phyloP scores from a whole-genome alignment of 2,329 filamentous ascomycete genomes.

The Fusarium sp. region DNA sequence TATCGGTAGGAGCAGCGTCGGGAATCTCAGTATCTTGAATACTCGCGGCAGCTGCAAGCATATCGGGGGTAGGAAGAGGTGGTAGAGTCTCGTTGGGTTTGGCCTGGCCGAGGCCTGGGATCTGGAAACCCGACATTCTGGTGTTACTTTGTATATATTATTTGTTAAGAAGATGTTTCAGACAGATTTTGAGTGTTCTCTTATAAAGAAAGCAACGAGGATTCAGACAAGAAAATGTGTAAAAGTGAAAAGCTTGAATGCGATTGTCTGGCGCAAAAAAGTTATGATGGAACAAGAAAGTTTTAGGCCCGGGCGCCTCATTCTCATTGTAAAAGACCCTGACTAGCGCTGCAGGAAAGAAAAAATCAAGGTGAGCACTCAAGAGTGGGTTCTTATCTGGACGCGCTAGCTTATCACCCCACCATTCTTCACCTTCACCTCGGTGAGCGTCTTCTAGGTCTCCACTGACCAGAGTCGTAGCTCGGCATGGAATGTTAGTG shows the following conservation, averaged over 20 bases:
- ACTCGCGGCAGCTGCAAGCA: conserved; percentile 48
- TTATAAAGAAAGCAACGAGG: background rate
- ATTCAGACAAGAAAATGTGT: background rate
- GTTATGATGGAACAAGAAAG: conserved; percentile 16
- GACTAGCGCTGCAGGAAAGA: conserved; percentile 31
- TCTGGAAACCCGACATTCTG: conserved; percentile 57
- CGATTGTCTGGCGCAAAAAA: conserved; percentile 31
- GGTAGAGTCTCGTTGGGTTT: conserved; percentile 57
- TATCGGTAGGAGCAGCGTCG: conserved; percentile 7
- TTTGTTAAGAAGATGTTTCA: background rate
- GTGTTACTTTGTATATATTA: background rate
- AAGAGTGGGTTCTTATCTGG: conserved; percentile 31
- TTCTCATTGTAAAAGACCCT: conserved; percentile 26
- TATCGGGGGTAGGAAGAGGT: conserved; percentile 50
- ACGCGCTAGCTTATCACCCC: conserved; percentile 35
- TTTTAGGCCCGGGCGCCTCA: conserved; percentile 4
- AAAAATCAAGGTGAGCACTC: conserved; percentile 51
- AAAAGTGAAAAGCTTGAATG: background rate
- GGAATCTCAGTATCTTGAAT: conserved; percentile 42
- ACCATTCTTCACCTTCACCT: conserved; percentile 27
- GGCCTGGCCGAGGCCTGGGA: conserved; percentile 58
- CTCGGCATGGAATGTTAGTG: conserved; percentile 6
- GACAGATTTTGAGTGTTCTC: too few species aligned
- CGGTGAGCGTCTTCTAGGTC: conserved; percentile 33
- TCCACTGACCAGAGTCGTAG: background rate